These are phyloP conservation scores for Fusarium sp. DNA, from an alignment of 2,329 filamentous ascomycete species.

Conservation along the genomic window DNA sequence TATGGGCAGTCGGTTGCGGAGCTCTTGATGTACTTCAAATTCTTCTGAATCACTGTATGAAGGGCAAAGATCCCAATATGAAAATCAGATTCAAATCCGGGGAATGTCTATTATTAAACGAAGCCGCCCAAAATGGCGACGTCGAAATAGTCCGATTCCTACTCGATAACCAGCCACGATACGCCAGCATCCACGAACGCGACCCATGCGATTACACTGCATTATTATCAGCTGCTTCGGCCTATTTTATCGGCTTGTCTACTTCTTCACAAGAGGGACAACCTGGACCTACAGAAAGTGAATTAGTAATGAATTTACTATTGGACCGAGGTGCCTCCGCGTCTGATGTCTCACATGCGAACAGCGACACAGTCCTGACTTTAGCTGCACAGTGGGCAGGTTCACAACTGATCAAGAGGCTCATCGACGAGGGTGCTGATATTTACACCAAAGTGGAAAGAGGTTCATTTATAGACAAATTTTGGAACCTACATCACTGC, in stretches of 20 bases:
- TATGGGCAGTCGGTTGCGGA: too few species aligned
- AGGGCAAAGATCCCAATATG: not conserved
- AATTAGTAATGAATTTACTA: not conserved
- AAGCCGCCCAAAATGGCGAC: fast-evolving
- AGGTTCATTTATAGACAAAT: not conserved
- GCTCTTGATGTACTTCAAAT: not conserved
- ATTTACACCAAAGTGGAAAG: not conserved
- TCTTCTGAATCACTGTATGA: not conserved
- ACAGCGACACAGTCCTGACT: not conserved
- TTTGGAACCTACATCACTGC: not conserved
- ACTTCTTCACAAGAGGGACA: fast-evolving
- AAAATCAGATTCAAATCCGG: not conserved
- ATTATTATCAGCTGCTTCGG: not conserved
- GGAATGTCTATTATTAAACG: not conserved
- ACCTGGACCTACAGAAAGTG: not conserved
- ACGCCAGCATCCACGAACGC: not conserved
- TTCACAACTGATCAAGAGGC: not conserved
- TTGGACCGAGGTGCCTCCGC: not conserved
- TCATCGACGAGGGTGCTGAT: not conserved
- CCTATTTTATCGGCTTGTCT: too few species aligned
- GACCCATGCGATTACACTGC: fast-evolving
- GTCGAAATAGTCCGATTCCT: not conserved
- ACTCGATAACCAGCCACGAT: not conserved
- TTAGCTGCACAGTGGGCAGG: not conserved
- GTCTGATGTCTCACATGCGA: not conserved